Conservation (phyloP, 2,329 filamentous ascomycete species). For the Emydomyces testavorans region DNA sequence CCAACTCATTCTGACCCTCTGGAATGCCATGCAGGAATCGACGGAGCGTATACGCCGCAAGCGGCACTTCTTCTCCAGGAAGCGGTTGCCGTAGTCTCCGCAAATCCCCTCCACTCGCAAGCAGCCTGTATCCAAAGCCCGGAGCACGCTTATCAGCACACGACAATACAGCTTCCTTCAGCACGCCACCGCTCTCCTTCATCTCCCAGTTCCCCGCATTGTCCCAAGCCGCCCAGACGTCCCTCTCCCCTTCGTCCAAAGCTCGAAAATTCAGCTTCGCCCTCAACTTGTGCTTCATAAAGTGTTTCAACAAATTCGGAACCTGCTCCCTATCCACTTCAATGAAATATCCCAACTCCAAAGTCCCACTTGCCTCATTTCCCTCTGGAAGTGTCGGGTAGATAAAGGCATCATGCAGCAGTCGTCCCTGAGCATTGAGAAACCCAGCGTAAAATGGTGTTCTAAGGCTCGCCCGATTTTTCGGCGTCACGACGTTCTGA, state of each 20-base stretch:
- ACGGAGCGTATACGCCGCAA: slow-evolving; percentile 58
- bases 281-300: slow-evolving; percentile 76
- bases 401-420: slow-evolving; percentile 82
- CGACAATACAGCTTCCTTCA: slow-evolving; percentile 21
- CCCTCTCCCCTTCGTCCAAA: slow-evolving; percentile 52
- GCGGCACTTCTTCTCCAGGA: slow-evolving; percentile 39
- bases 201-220: slow-evolving; percentile 25
- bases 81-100: slow-evolving; percentile 25
- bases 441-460: slow-evolving; percentile 68
- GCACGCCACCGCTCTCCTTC: not conserved
- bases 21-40: slow-evolving; percentile 70
- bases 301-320: slow-evolving; percentile 52
- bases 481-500: slow-evolving; percentile 46
- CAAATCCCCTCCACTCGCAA: slow-evolving; percentile 28
- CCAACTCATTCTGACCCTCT: slow-evolving; percentile 73
- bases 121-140: slow-evolving; percentile 30
- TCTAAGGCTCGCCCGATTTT: slow-evolving; percentile 29
- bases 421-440: slow-evolving; percentile 69
- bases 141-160: slow-evolving; percentile 34
- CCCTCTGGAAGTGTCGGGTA: slow-evolving; percentile 46
- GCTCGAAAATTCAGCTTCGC: slow-evolving; percentile 62
- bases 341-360: slow-evolving; percentile 52
- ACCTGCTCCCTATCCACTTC: slow-evolving; percentile 67
- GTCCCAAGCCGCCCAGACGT: slow-evolving; percentile 66
- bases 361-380: slow-evolving; percentile 11